Base-by-base conservation (phyloP, 176 grass and related monocot species). In the Pontederia paniculata region DNA sequence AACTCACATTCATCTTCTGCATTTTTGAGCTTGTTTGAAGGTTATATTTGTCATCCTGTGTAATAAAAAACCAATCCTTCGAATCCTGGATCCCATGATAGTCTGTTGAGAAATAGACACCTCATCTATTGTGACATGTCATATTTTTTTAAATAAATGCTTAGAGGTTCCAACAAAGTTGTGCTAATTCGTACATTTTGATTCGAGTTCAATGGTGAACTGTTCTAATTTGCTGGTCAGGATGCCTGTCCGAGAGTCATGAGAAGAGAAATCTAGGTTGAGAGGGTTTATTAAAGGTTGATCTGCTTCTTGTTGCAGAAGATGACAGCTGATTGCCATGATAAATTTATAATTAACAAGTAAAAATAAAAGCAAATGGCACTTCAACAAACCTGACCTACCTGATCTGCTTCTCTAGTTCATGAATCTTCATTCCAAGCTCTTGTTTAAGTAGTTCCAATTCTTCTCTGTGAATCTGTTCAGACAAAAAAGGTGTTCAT, bases 1-100 rank as follows among this genome's bases (percentile, higher is more conserved):
- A 83, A n/a, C 90, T 74, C 73, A 89, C 85, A 17, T 59, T 89
- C 90, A 5, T 89, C 83, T 78, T 89, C 79, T 25, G 85, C 76
- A 54, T 52, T 89, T 52, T 86, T 59, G 50, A 95, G 58, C 70
- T 86, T 89, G 42, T 77, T 16, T 78, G 63, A 48, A 89, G 45
- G 44, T 81, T 73, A 14, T 83, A 80, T 61, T 89, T 89, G 65
- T 83, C 90, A 67, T 86, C 82, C 70, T 89, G 85, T 64, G 89
- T 85, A 72, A 85, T 55, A 48, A 75, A 70, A 69, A 89, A 63
- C 21, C 76, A 74, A 47, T 81, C 79, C 52, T 76, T 86, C 55
- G 89, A 69, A 50, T 95, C 90, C 51, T 76, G 62, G 55, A 95
- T 73, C 71, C 83, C 70, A 15, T 75, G 73, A 65, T 83, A 73